These are phyloP conservation scores for Yarrowia sp. DNA, from an alignment of 805 yeast species.

Conservation along the genomic window DNA sequence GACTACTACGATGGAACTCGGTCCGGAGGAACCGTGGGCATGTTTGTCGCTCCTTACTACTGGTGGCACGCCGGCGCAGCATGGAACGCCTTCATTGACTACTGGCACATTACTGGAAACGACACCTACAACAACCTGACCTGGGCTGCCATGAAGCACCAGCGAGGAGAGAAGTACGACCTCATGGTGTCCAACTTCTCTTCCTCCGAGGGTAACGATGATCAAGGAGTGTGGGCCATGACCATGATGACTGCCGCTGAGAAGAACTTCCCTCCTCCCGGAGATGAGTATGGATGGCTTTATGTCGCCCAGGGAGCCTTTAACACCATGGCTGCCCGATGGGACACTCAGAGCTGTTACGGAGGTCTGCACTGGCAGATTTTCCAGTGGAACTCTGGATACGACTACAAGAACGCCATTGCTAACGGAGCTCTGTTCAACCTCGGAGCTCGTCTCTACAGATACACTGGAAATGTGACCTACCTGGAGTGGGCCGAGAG, in stretches of 20 bases:
- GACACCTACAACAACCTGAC: conserved; percentile 57
- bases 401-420: conserved; percentile 81
- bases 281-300: conserved; percentile 61
- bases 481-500: conserved; percentile 72
- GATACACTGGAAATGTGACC: conserved; percentile 68
- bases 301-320: conserved; percentile 79
- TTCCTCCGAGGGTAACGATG: conserved; percentile 87
- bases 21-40: conserved; percentile 68
- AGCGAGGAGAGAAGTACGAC: conserved; percentile 61
- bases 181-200: conserved; percentile 81
- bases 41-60: conserved; percentile 72
- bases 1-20: conserved; percentile 73
- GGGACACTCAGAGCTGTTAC: conserved; percentile 63
- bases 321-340: conserved; percentile 76
- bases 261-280: conserved; percentile 73
- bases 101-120: conserved; percentile 67
- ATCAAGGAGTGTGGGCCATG: conserved; percentile 91
- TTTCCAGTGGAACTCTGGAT: conserved; percentile 83
- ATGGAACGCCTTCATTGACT: conserved; percentile 65
- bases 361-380: conserved; percentile 95
- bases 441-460: conserved; percentile 76
- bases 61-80: conserved; percentile 95
- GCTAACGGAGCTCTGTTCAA: conserved; percentile 82
- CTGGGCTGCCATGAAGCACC: conserved; percentile 61
- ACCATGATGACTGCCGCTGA: conserved; percentile 84